Evolutionary conservation across 116 monocot species (phyloP).

Genomic region (Phalaenopsis hybrid): DNA sequence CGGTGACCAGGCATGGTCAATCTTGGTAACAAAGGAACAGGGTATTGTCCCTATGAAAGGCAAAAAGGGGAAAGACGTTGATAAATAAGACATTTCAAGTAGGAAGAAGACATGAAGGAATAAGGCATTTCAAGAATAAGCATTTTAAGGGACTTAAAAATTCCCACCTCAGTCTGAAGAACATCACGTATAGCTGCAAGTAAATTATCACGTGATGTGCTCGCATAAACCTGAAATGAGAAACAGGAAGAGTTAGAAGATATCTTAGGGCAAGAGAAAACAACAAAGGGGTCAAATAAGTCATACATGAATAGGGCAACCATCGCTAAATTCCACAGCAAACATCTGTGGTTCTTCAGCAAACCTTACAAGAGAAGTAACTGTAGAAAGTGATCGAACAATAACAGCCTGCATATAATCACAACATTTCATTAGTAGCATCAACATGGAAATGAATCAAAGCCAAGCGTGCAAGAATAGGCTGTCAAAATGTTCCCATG

Average conservation of each 20-base stretch:
- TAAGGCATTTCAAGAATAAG: background rate
- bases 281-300: background rate
- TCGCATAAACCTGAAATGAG: slow-evolving; percentile 79
- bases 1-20: slow-evolving; percentile 95
- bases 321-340: slow-evolving; percentile 98
- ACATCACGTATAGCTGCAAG: slow-evolving; percentile 92
- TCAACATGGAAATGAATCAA: background rate
- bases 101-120: background rate
- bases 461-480: background rate
- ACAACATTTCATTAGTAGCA: background rate
- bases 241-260: background rate
- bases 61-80: background rate
- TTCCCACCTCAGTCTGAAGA: slow-evolving; percentile 81
- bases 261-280: background rate
- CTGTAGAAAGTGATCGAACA: slow-evolving; percentile 82
- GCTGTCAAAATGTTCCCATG: background rate
- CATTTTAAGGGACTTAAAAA: slow-evolving; percentile 10
- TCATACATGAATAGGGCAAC: slow-evolving; percentile 92
- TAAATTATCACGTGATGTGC: slow-evolving; percentile 94
- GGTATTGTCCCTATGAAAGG: slow-evolving; percentile 56
- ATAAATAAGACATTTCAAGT: background rate
- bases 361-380: slow-evolving; percentile 92
- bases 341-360: slow-evolving; percentile 99
- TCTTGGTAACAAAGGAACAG: slow-evolving; percentile 89
- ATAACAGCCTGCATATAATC: slow-evolving; percentile 70